Evolutionary conservation across 1,284 basidiomycete genomes (phyloP), one percentile per base, ranked within the genome.

Genomic region (Ceratobasidium sp.): DNA sequence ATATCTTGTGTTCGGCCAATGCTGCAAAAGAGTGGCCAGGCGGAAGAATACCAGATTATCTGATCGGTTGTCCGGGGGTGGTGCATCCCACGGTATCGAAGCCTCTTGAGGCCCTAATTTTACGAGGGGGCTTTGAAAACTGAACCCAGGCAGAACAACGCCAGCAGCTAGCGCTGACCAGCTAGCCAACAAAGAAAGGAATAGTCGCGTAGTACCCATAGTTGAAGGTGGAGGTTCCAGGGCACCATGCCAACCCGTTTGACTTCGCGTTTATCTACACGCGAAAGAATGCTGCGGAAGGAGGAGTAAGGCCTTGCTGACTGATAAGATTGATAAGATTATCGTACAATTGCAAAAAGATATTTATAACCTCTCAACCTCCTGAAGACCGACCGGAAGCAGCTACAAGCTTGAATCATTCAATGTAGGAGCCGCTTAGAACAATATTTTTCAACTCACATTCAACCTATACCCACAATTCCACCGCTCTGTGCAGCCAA

Each of bases 1-100:
- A 79, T 86, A 86, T 11, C 85, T 83, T 0, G 86, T 87, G 76
- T 89, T 88, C 0, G 87, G 86, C 88, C 87, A 88, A 57, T 86
- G 86, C 76, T 88, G 86, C 7, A 88, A 80, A 11, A 87, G 79
- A 0, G 85, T 84, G 76, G 80, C 83, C 7, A 86, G 83, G 0
- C 83, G 84, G 49, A 86, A 83, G 78, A 88, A 88, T 32, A 88
- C 79, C 5, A 86, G 80, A 74, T 86, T 74, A 32, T 49, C 70
- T n/a, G 49, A 62, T 19, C 22, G 44, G 19, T 64, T 59, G 19
- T 64, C 32, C 25, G 59, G 17, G 15, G 59, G 59, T 7, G 70
- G 32, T 37, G 59, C 29, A 25, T 54, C 46, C 70, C 57, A 74
- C 9, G 37, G 40, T 40, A 19, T 56, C 5, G 22, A 32, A 8